Base-by-base conservation (phyloP, 2,329 filamentous ascomycete genomes). In the Beauveria caledonica region DNA sequence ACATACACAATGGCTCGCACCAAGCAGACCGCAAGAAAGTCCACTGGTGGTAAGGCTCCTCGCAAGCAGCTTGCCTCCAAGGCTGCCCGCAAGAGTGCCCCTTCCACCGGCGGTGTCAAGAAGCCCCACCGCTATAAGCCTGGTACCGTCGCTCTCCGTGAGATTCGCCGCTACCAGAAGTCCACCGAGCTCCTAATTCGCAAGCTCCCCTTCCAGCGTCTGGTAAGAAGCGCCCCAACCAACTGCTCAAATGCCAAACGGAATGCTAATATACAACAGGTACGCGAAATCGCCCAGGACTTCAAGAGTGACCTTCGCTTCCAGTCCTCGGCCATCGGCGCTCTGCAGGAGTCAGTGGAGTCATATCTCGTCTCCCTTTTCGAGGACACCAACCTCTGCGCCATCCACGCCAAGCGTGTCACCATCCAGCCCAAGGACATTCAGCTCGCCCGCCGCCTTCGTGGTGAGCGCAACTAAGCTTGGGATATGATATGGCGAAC, bases 51-150 rank as follows among this genome's bases (percentile, higher is more conserved):
- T 83, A 88, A 89, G 82, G 86, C 86, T 69, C 86, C 86, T 65
- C 85, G 86, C 80, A 99, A 99, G 90, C 92, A 97, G 86, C 92
- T 97, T 74, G 93, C 93, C 71, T 96, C 92, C 84, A 97, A 97
- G 90, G 94, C 93, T 69, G 93, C 94, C 73, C 92, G 94, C 83
- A 99, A 99, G 88, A 92, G 88, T 71, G 93, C 94, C 64, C 94
- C 94, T 70, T 96, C 92, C 65, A 97, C 94, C 77, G 94, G 93
- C 72, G 89, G 89, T 87, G 89, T 93, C 86, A 94, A 94, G 89
- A 94, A 94, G 89, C 90, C 90, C 79, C 89, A 92, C 81, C 84
- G 89, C 73, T 80, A 92, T 77, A 92, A 92, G 89, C 89, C 89
- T 73, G 89, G 88, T 84, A 96, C 94, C 74, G 89, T 96, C 80